These are phyloP conservation scores for Grosmannia huntii DNA, from an alignment of 2,329 filamentous ascomycete genomes.

Conservation along the genomic window DNA sequence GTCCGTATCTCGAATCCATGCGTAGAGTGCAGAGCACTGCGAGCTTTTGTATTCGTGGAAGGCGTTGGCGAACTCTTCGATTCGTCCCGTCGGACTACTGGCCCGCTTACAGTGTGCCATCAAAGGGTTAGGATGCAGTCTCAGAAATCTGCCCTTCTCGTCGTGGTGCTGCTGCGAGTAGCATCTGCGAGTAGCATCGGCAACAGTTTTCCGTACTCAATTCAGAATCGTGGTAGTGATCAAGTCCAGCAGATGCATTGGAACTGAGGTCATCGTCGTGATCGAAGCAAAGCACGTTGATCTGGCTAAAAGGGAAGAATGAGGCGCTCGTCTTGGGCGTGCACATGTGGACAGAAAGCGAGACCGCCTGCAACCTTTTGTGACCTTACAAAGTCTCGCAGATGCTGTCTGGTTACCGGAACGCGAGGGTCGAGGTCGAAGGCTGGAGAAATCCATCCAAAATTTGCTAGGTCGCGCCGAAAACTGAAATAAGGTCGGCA, in stretches of 20 bases:
- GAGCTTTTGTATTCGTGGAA: not conserved
- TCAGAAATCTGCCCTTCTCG: not conserved
- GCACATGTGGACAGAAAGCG: not conserved
- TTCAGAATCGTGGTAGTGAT: not conserved
- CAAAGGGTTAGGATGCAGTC: not conserved
- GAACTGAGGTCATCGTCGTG: not conserved
- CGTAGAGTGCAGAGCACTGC: not conserved
- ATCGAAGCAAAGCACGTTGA: slow-evolving; percentile 1
- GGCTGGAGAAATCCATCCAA: not conserved
- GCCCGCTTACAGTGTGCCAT: not conserved
- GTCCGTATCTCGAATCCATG: not conserved
- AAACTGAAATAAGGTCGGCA: not conserved
- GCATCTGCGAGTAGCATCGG: slow-evolving; percentile 1
- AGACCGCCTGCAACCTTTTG: not conserved
- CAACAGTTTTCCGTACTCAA: not conserved
- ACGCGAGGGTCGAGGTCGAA: not conserved
- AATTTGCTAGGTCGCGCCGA: no score
- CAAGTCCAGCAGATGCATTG: not conserved
- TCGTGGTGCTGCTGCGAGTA: not conserved
- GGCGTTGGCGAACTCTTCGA: not conserved
- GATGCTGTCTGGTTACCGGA: not conserved
- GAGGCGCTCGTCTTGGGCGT: not conserved
- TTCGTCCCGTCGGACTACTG: not conserved
- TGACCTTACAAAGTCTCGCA: not conserved
- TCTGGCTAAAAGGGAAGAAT: slow-evolving; percentile 1